A percentile compares a stretch with the other conserved stretches of the same genome.
These are phyloP conservation scores for Colletotrichum sansevieriae DNA, from an alignment of 2,329 filamentous ascomycete species.

Conservation along the genomic window DNA sequence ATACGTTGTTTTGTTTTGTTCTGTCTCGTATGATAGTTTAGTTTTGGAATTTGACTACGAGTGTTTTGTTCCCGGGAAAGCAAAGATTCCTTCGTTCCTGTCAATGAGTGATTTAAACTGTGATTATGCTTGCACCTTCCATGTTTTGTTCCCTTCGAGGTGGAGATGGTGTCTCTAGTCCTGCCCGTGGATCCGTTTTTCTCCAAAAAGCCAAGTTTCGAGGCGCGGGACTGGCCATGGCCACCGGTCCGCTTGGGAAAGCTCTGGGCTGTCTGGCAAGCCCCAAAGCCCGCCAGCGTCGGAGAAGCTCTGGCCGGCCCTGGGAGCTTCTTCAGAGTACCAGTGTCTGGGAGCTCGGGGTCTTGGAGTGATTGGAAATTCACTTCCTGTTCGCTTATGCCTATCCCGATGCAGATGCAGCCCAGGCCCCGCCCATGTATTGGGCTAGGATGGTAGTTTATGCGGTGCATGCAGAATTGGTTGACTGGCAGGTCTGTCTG, in stretches of 20 bases:
- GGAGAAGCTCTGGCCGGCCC: too few species aligned
- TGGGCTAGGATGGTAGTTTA: neutral
- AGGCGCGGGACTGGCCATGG: neutral
- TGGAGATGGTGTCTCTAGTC: neutral
- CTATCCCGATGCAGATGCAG: neutral
- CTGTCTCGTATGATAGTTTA: conserved; percentile 28
- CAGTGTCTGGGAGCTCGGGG: too few species aligned
- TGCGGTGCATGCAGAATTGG: neutral
- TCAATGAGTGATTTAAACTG: conserved; percentile 5
- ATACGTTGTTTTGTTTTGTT: neutral
- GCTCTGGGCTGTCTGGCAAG: neutral
- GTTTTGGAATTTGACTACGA: conserved; percentile 26
- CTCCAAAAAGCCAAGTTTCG: conserved; percentile 9
- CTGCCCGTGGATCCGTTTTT: conserved; percentile 3
- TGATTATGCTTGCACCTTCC: neutral
- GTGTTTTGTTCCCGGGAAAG: conserved; percentile 28
- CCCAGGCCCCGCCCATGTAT: neutral
- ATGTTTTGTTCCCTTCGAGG: neutral
- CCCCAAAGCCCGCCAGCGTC: neutral
- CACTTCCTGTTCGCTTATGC: neutral
- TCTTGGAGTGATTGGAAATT: neutral
- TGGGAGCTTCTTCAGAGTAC: too few species aligned
- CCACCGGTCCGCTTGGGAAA: too few species aligned
- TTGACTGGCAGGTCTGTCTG: neutral
- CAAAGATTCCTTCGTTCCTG: neutral